phyloP scores from a whole-genome alignment of 495 filamentous ascomycete species.

The Aspergillus egyptiacus region DNA sequence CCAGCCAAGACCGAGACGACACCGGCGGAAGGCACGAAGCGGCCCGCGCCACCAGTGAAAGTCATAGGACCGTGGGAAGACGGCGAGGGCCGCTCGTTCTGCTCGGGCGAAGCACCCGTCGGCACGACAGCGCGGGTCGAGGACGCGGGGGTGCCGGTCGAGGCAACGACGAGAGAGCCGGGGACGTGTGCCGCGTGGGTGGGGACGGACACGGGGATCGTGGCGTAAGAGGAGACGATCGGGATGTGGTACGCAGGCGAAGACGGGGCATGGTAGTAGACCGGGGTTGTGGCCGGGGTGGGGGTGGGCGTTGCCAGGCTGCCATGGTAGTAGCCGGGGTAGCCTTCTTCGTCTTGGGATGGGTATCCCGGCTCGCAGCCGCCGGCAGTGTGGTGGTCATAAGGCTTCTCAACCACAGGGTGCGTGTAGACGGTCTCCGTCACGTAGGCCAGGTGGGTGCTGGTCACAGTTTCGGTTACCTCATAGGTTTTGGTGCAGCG shows the following conservation, averaged over 20 bases:
- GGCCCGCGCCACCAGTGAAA: background rate
- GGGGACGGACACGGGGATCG: slow-evolving; percentile 34
- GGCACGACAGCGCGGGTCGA: background rate
- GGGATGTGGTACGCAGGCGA: background rate
- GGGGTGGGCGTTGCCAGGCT: background rate
- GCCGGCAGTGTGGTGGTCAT: background rate
- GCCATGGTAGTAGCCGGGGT: background rate
- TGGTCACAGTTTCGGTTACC: slow-evolving; percentile 28
- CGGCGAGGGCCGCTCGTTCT: background rate
- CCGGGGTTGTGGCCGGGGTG: background rate
- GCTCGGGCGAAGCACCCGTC: background rate
- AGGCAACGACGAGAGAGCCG: slow-evolving; percentile 3
- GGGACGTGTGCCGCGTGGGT: slow-evolving; percentile 12
- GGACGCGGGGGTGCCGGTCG: slow-evolving; percentile 1
- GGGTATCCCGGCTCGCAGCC: background rate
- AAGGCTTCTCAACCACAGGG: background rate
- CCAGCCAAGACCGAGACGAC: background rate
- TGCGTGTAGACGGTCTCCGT: background rate
- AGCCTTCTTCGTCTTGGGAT: background rate
- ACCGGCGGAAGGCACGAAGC: background rate
- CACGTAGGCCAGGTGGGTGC: slow-evolving; percentile 18
- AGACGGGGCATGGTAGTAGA: background rate
- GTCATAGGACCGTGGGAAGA: background rate
- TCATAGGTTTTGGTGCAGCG: slow-evolving; percentile 18
- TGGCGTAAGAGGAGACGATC: slow-evolving; percentile 4